Base-by-base conservation (phyloP, 176 grass and related monocot species). In the Musa beccarii region DNA sequence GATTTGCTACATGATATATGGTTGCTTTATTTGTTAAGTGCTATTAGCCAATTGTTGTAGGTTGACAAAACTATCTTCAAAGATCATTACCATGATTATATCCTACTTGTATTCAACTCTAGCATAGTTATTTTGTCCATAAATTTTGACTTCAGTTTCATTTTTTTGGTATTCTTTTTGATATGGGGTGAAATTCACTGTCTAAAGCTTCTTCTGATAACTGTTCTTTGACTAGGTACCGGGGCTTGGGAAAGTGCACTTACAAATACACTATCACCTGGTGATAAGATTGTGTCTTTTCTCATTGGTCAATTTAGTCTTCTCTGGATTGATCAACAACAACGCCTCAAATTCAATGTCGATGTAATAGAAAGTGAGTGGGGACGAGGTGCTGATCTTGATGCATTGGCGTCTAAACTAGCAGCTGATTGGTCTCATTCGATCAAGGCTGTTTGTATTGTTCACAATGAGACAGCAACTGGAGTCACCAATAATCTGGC, bases 181-280 rank as follows among this genome's bases (percentile, higher is more conserved):
- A 5, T 5, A 6, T 43, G 34, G 34, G 34, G 34, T 43, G 34
- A 43, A 43, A 43, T 43, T 43, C 34, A 61, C 57, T 61, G 15
- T 61, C 20, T 17, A 20, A 61, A 61, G 34, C 34, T n/a, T 61
- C 16, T 61, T 61, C 19, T 15, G 57, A 61, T 17, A 61, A 61
- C 17, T 61, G 14, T n/a, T 61, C 17, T n/a, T 61, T 61, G 3
- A 61, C 34, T 43, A 83, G 92, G 95, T 34, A 99, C 90, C 9
- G 95, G 95, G 23, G 90, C 90, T 15, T 94, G 95, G 95, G 95
- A 99, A 88, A 99, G 95, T 86, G 90, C 95, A 13, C 88, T 99
- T 13, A 94, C 95, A 23, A 99, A 99, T 81, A 99, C 95, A 23
- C 73, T 99, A 10, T 99, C 90, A 4, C 95, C 95, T 0, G 90